Base-by-base conservation (phyloP, 2,329 filamentous ascomycete genomes). In the Thelonectria rubi region DNA sequence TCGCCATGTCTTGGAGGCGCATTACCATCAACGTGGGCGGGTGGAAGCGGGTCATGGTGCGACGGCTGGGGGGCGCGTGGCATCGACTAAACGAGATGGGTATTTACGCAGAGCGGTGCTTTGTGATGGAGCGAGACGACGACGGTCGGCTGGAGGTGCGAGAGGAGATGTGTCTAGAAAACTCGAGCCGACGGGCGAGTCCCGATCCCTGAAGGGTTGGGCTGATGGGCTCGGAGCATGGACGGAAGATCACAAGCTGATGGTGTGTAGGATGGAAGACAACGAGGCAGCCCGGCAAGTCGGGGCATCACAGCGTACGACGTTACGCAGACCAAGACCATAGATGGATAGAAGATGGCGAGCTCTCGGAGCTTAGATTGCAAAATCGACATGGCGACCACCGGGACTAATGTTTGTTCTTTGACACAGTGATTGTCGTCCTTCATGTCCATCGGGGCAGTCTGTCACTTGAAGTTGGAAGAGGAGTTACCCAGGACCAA, bases 1-100 rank as follows among this genome's bases (percentile, higher is more conserved):
- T 60, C 9, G 54, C 56, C 6, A 49, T 66, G 2, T 67, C 73
- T 2, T 83, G 79, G 80, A 75, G 70, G 50, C 70, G 69, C 30
- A 75, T 83, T 54, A 78, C 76, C n/a, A 72, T 84, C 58, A 83
- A 82, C 32, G 77, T 83, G 1, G 82, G 81, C 5, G 81, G 80
- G 8, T 83, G 81, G 81, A 76, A 75, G 46, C 76, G 74, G 11
- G 73, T 79, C 43, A 79, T 82, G 79, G 75, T 82, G 8, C 75
- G 81, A 17, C 74, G 81, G 18, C 67, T 81, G 46, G 73, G 79
- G 50, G 71, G 73, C 43, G 72, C 73, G 10, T 83, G 81, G 81
- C 74, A 74, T 60, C 65, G 70, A 45, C 73, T 73, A 43, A 81
- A 83, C 40, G 69, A 73, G 43, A 69, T 73, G 39, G 81, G 81